Evolutionary conservation across 225 moss, liverwort and hornwort genomes (phyloP).

Genomic region (Ulota crispa): DNA sequence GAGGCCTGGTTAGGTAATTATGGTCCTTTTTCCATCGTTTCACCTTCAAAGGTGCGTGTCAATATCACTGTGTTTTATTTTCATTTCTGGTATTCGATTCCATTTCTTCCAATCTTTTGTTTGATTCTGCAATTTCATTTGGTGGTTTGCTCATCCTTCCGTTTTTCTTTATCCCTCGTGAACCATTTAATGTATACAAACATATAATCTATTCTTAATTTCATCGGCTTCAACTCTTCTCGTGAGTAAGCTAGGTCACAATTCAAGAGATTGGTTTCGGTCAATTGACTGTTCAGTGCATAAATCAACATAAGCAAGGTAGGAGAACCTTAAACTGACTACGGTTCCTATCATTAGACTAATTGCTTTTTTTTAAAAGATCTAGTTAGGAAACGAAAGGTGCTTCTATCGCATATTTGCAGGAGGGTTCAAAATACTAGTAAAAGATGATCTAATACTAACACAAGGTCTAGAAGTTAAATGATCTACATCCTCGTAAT

Average conservation of each 20-base stretch:
- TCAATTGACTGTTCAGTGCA: background rate
- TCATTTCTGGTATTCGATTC: background rate
- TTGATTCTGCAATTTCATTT: background rate
- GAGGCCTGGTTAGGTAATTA: background rate
- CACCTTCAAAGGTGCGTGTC: background rate
- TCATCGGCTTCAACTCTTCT: background rate
- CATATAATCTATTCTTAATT: background rate
- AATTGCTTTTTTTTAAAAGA: background rate
- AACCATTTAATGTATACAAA: background rate
- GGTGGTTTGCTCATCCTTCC: background rate
- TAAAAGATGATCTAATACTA: no score
- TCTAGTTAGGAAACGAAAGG: background rate
- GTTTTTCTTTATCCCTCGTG: background rate
- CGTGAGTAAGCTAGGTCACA: background rate
- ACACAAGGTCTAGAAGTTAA: background rate
- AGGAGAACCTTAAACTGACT: background rate
- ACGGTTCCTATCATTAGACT: background rate
- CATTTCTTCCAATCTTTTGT: background rate
- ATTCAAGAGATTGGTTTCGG: background rate
- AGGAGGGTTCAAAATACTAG: background rate
- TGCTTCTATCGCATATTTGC: background rate
- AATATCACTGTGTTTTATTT: background rate
- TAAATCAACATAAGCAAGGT: background rate
- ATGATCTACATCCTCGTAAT: fast-evolving
- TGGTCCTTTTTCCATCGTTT: background rate